Base-by-base conservation (phyloP, 305 asterid species). In the Fraxinus sp. region DNA sequence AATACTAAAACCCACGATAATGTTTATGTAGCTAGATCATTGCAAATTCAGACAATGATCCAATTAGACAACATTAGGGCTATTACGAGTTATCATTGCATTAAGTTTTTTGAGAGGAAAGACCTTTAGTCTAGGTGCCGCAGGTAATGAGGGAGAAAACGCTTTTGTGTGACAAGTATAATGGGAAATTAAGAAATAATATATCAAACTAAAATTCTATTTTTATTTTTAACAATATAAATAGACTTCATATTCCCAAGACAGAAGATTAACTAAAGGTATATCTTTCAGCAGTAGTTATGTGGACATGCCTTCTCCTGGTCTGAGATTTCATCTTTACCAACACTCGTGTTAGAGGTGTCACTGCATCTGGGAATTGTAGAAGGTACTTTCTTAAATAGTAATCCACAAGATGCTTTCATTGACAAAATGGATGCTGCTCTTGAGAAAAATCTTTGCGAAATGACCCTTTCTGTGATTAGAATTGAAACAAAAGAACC, bases 321-420 rank as follows among this genome's bases (percentile, higher is more conserved):
- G 77, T 82, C 76, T 70, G 93, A 84, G 85, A 92, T 86, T 81
- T 87, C 88, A 68, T 87, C 94, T 26, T 84, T 89, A 80, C 85
- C 83, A 39, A 84, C 87, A 81, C 85, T 85, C n/a, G 88, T 76
- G 80, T 87, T 76, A 46, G 92, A 84, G 79, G 90, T 66, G 78
- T 77, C 82, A 49, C 92, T 92, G 86, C 93, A 87, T 87, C 88
- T 89, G 79, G 94, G 87, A 84, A 90, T 75, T 62, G 86, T 87
- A 36, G 44, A 70, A 72, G 16, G 66, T 55, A 62, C 77, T 86
- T 88, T 89, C 90, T 87, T 89, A 22, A 85, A 59, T 33, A 49
- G 20, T 73, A 87, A 76, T 44, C 88, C 83, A 81, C 57, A 66
- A 71, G 86, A 84, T 74, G 85, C 83, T 71, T 81, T 84, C 83